Evolutionary conservation across 23 red algal species (phyloP), one percentile per base, ranked within the genome.

Genomic region (Gracilaria gracilis): DNA sequence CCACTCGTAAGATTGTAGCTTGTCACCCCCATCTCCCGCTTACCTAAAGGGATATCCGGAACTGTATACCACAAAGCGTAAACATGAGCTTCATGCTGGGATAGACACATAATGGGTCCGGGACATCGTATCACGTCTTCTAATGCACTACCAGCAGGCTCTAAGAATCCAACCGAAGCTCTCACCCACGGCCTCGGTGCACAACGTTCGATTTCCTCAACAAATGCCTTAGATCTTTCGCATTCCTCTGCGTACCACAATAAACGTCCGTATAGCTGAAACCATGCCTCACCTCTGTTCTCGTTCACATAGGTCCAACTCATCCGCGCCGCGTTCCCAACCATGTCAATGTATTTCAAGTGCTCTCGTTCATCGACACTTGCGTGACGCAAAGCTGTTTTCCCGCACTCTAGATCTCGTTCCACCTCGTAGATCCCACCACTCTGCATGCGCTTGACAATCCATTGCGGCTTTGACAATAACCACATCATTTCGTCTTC

Each of bases 221-320:
- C 25, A n/a, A 75, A 75, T n/a, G 4, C 36, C 34, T 34, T 28
- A 4, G 70, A 13, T n/a, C 19, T 75, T 8, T 80, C 75, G 27
- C 27, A 24, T 80, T 29, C 38, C 44, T 4, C 16, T 6, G 75
- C 75, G 39, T 80, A 25, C 75, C 75, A 80, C 28, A 80, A 34
- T 33, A 80, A 20, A 20, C 75, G 44, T 28, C 75, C 75, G 23
- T 80, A 58, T 14, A 80, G 44, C 25, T 80, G 75, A 53, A 80
- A 80, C 14, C 27, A 80, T 21, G 32, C 27, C 42, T 80, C 75
- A 57, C 75, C 9, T 32, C 6, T 4, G 39, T 80, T 80, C 51
- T 29, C 29, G 17, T n/a, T 21, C 9, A 80, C n/a, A 39, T 34
- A 49, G 13, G 17, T 20, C 4, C 70, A 9, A 8, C 70, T 34